Base-by-base conservation (phyloP, 2,329 filamentous ascomycete genomes). In the Colletotrichum lentis region DNA sequence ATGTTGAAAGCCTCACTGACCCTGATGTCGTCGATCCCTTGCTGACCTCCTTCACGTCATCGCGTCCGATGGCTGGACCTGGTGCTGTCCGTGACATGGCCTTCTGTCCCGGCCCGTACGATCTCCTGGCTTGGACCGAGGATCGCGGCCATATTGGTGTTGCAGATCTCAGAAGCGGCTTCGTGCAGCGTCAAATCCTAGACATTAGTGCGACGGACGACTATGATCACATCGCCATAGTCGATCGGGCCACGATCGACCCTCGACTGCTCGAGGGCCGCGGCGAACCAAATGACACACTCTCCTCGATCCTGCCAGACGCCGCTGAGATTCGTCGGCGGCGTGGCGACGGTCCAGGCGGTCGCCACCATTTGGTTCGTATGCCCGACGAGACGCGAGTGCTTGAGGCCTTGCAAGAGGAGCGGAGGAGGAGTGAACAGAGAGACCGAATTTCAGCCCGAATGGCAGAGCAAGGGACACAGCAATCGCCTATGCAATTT, bases 81-180 rank as follows among this genome's bases (percentile, higher is more conserved):
- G 95, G 95, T 50, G 94, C 95, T 39, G 89, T 98, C 61, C 88
- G 96, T 70, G 93, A 94, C 69, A 96, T 98, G 91, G 86, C 91
- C 1, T 99, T 99, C 76, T 94, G 92, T 5, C 94, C 95, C 0
- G 91, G 92, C 1, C 93, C 94, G 0, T 95, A 91, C 83, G 95
- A 97, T 76, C 86, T 99, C 20, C 82, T 99, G 47, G 91, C 96
- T 7, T 98, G 96, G 94, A 92, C 94, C 10, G 96, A 99, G 78
- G 92, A 97, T 73, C 90, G 92, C 70, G 91, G 90, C 3, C 85
- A 89, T 64, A 83, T 94, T 18, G 92, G 91, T 44, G 83, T 95
- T 46, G 90, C 90, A 5, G 92, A 96, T 77, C 80, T 92, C 57
- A 86, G 92, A 37, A 86, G 83, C 72, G 87, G 89, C 24, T 89